Base-by-base conservation (phyloP, 2,329 filamentous ascomycete genomes). In the Esteya vermicola region DNA sequence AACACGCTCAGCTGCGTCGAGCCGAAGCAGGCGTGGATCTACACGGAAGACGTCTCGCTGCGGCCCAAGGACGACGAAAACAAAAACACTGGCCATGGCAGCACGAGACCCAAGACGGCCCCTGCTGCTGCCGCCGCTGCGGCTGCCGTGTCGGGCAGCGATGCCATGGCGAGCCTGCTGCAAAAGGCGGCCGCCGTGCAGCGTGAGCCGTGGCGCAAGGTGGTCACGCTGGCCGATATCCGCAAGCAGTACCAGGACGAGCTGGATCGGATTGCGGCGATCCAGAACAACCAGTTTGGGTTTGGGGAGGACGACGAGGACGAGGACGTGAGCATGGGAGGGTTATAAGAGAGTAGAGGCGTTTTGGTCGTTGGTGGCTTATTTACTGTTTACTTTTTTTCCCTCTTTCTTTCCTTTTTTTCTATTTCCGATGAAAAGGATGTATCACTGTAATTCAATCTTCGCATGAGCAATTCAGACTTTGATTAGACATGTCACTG, bases 1-100 rank as follows among this genome's bases (percentile, higher is more conserved):
- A 98, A 98, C 56, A 80, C 85, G 1, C 67, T 98, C 45, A 85
- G 82, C 48, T 94, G 85, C 47, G 85, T 95, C 31, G 77, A 83
- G 36, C 67, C 78, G 43, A 76, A 84, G 46, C 82, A 94, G 52
- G 81, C 80, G 2, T 98, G 93, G 73, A 75, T 93, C 55, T 77
- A 73, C 36, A 58, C 64, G n/a, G 63, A 71, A 48, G 60, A 67
- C 40, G 12, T 18, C 20, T 38, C 36, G 28, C 36, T 38, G 36
- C 36, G 36, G 25, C 25, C 26, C 13, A 23, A 12, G 7, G 30
- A n/a, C 14, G 12, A 26, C 26, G 9, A 25, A 21, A 25, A 19
- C 25, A 45, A 18, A 28, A 20, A n/a, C 25, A 14, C 13, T 16
- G 18, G 20, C 27, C 2, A 14, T 14, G 20, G 27, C 27, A 5